Evolutionary conservation across 768 basidiomycete genomes (phyloP), one percentile per base, ranked within the genome.

Genomic region (Phylloporus sp.): DNA sequence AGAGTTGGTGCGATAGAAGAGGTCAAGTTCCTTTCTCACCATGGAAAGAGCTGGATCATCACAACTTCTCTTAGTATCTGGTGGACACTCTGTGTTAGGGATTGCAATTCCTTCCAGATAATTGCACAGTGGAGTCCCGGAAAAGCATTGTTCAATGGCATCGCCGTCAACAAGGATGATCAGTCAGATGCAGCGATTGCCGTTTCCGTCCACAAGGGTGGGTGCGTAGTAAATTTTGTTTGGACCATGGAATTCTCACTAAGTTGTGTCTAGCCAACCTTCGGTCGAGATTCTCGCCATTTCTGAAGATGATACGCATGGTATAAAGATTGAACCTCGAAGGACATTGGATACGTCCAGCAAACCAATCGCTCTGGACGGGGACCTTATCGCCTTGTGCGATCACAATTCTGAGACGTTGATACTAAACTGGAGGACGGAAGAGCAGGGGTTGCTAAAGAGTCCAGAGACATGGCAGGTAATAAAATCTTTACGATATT

Each of bases 1-100:
- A 72, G 66, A 36, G 72, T 72, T 26, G 77, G 75, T 0, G 64
- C 73, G 1, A 72, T 87, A 15, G 75, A 77, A 13, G 74, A 81
- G 11, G 71, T 86, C 15, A 76, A 72, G 13, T 80, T 87, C 56
- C 49, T 86, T 0, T 78, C 76, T 8, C 75, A 75, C 6, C 65
- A 65, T 34, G 73, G 65, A 1, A 73, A 70, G 7, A 68, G 63
- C 39, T 75, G 79, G 64, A 47, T 86, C 4, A 45, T 84, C 49
- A 79, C 79, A 7, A 72, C 82, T 9, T 81, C 81, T 4, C 79
- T 78, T 53, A 73, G 75, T 6, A 77, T 87, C 45, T 87, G 85
- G 85, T 80, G 80, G 35, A 70, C 73, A 16, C 57, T 86, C 42
- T 70, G 74, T 1, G 58, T 83, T 18, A 85, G 85, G 81, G 73